Percentiles rank a stretch among this genome's conserved stretches.
Conservation (phyloP, 108 stramenopile genomes). For the Conticribra weissflogii region DNA sequence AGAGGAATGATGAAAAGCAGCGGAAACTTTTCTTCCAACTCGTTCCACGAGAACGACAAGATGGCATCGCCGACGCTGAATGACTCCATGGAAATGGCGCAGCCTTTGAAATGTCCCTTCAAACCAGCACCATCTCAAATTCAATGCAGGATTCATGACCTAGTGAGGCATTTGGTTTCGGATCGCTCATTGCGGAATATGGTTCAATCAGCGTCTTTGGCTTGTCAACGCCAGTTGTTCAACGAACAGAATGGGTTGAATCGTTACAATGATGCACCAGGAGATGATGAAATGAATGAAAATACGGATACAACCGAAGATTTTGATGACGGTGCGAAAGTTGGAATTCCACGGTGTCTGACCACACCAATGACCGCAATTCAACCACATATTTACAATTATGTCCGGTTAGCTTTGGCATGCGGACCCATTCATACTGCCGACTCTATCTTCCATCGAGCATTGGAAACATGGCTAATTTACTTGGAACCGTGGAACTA, state of each 20-base stretch:
- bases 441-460: constrained; percentile 68
- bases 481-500: constrained; percentile 92
- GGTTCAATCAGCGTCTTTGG: constrained; percentile 19
- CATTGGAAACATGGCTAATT: constrained; percentile 78
- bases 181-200: constrained; percentile 24
- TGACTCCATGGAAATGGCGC: constrained; percentile 64
- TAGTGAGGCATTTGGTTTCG: constrained; percentile 47
- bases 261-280: too few relatives aligned
- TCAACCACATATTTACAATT: constrained; percentile 72
- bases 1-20: constrained; percentile 5
- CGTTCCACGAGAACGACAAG: background rate
- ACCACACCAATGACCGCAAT: constrained; percentile 62
- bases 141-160: constrained; percentile 51
- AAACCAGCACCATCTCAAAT: constrained; percentile 56
- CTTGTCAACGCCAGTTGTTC: constrained; percentile 15
- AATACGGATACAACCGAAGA: constrained; percentile 5
- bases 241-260: constrained; percentile 38
- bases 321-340: background rate
- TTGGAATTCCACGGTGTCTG: constrained; percentile 55
- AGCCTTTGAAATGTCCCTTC: constrained; percentile 28
- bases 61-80: constrained; percentile 12
- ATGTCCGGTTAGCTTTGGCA: constrained; percentile 70
- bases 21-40: too few relatives aligned
- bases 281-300: constrained; percentile 26
- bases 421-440: constrained; percentile 72